phyloP scores from a whole-genome alignment of 331 rosid genomes.

The Phaseolus coccineus region DNA sequence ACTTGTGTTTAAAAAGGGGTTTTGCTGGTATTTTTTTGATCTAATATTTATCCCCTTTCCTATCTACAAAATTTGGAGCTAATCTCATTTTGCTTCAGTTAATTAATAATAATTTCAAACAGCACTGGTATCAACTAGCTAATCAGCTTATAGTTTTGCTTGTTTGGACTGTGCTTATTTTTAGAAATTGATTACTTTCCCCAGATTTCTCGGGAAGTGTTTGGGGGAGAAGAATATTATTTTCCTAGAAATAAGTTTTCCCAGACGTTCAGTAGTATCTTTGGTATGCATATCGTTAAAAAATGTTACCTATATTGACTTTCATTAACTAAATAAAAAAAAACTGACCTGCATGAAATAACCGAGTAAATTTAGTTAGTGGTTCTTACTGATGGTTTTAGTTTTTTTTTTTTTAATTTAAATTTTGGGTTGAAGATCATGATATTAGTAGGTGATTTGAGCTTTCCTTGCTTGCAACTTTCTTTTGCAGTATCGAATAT shows the following conservation, averaged over 20 bases:
- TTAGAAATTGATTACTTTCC: not conserved
- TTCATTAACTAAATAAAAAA: constrained; percentile 3
- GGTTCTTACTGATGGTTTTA: constrained; percentile 15
- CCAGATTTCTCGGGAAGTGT: not conserved
- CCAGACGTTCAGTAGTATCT: not conserved
- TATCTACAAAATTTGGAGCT: not conserved
- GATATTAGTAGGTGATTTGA: not conserved
- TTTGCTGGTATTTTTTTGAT: not conserved
- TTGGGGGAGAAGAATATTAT: not conserved
- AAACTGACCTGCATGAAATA: constrained; percentile 13
- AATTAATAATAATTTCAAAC: not conserved
- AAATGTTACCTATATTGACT: not conserved
- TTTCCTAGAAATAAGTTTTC: not conserved
- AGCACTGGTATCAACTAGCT: not conserved
- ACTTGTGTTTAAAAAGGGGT: not conserved
- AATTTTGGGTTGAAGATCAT: constrained; percentile 16
- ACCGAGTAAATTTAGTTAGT: not conserved
- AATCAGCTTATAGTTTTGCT: not conserved
- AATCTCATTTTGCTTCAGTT: not conserved
- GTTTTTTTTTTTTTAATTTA: not conserved
- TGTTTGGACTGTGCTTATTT: not conserved
- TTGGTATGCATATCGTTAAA: constrained; percentile 1
- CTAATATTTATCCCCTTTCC: not conserved
- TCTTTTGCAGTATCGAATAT: constrained; percentile 1
- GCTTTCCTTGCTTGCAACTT: not conserved